A percentile compares a stretch with the other conserved stretches of the same genome.
Evolutionary conservation across 2,329 filamentous ascomycete species (phyloP).

Genomic region (Ceratocystis diversiconidia): DNA sequence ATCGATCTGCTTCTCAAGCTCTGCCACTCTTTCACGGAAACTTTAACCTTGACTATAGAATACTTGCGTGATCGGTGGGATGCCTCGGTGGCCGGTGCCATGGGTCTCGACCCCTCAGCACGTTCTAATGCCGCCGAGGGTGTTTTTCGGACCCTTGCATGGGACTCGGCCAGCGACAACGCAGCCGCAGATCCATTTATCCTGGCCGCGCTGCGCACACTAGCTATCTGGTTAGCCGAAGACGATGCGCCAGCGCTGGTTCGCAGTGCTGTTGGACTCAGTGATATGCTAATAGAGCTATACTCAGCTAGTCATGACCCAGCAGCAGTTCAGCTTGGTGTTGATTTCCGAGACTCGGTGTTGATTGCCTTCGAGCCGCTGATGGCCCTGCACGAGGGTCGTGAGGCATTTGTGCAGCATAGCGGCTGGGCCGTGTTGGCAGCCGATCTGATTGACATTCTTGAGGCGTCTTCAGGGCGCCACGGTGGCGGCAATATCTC

Average conservation of each 20-base stretch:
- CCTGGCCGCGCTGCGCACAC: conserved; percentile 40
- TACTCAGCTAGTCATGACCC: conserved; percentile 30
- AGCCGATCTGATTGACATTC: conserved; percentile 34
- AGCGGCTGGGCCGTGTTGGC: conserved; percentile 40
- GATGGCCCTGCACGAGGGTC: conserved; percentile 34
- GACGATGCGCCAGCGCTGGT: conserved; percentile 48
- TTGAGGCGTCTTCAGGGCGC: conserved; percentile 23
- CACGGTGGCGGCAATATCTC: conserved; percentile 18
- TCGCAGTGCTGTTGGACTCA: conserved; percentile 42
- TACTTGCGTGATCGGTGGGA: conserved; percentile 59
- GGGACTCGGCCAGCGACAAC: conserved; percentile 40
- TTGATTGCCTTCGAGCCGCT: conserved; percentile 47
- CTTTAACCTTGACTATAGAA: conserved; percentile 48
- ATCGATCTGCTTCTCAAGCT: conserved; percentile 42
- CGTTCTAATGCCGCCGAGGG: conserved; percentile 33
- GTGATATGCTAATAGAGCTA: conserved; percentile 49
- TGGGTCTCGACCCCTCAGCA: conserved; percentile 45
- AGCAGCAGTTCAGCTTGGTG: conserved; percentile 20
- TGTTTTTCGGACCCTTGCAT: conserved; percentile 36
- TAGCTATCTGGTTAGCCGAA: conserved; percentile 55
- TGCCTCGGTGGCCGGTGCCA: conserved; percentile 45
- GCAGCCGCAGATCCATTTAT: conserved; percentile 43
- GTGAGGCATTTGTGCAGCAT: conserved; percentile 34
- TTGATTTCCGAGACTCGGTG: conserved; percentile 44
- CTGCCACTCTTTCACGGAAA: conserved; percentile 45